phyloP scores from a whole-genome alignment of 2,329 filamentous ascomycete genomes.

The Trichophyton verrucosum region DNA sequence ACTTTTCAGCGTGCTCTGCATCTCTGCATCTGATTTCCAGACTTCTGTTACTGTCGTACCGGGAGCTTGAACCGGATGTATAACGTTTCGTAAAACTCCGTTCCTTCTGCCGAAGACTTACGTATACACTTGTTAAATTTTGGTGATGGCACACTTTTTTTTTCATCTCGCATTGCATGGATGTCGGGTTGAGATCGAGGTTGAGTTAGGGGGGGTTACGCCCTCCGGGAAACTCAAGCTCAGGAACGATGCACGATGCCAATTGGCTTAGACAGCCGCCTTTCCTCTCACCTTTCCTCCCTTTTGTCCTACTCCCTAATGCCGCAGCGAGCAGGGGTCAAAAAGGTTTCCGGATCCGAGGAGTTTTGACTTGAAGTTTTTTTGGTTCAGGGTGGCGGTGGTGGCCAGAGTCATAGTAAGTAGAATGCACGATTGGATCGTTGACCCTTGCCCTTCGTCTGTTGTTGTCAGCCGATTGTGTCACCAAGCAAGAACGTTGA shows the following conservation, averaged over 20 bases:
- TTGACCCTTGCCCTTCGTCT: not conserved
- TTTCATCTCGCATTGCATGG: not conserved
- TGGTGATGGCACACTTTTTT: not conserved
- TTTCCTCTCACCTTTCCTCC: not conserved
- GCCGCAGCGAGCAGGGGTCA: not conserved
- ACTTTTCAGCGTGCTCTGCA: not conserved
- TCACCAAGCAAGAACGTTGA: not conserved
- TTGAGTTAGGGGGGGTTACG: not conserved
- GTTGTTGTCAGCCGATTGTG: not conserved
- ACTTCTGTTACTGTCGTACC: not conserved
- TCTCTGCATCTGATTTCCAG: not conserved
- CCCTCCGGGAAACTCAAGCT: not conserved
- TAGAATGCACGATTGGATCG: not conserved
- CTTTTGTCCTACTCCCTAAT: not conserved
- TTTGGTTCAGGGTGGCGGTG: not conserved
- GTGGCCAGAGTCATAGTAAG: not conserved
- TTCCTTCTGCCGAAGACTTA: not conserved
- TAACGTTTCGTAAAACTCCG: not conserved
- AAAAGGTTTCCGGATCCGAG: not conserved
- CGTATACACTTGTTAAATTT: not conserved
- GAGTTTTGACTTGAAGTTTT: slow-evolving; percentile 1
- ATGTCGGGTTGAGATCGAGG: not conserved
- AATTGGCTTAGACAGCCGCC: slow-evolving; percentile 2
- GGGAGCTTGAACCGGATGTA: not conserved
- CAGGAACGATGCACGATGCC: not conserved